Conservation (phyloP, 2,329 filamentous ascomycete genomes). For the Paecilomyces variotii region DNA sequence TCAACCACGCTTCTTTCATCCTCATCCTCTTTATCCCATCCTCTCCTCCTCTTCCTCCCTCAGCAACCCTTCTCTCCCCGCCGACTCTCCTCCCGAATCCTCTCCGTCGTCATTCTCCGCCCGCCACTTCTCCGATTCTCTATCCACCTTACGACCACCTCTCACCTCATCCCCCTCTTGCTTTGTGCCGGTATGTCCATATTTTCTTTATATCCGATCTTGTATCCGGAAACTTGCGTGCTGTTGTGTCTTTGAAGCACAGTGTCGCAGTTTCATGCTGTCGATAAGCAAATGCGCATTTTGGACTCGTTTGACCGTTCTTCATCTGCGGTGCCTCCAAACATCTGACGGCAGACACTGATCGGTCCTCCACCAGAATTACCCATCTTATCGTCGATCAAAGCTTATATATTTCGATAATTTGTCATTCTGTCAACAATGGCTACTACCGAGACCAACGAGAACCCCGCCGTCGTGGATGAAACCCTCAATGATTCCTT, state of each 20-base stretch:
- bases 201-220: slow-evolving; percentile 5
- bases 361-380: neutral
- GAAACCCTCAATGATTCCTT: slow-evolving; percentile 54
- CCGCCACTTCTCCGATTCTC: slow-evolving; percentile 10
- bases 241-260: neutral
- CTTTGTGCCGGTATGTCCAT: neutral
- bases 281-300: neutral
- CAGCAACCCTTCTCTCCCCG: neutral
- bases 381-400: neutral
- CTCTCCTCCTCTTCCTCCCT: slow-evolving; percentile 6
- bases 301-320: neutral
- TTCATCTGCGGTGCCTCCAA: neutral
- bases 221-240: neutral
- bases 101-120: slow-evolving; percentile 14
- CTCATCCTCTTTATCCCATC: slow-evolving; percentile 11
- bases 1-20: slow-evolving; percentile 9
- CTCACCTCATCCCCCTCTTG: slow-evolving; percentile 7
- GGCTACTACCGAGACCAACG: slow-evolving; percentile 51
- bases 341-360: neutral
- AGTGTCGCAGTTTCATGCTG: neutral
- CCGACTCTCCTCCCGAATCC: slow-evolving; percentile 3
- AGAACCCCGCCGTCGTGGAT: slow-evolving; percentile 51
- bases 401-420: neutral
- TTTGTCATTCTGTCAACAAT: slow-evolving; percentile 35
- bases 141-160: slow-evolving; percentile 8